Evolutionary conservation across 371 early-diverging fungal genomes (phyloP).

Genomic region (Saksenaea vasiformis): DNA sequence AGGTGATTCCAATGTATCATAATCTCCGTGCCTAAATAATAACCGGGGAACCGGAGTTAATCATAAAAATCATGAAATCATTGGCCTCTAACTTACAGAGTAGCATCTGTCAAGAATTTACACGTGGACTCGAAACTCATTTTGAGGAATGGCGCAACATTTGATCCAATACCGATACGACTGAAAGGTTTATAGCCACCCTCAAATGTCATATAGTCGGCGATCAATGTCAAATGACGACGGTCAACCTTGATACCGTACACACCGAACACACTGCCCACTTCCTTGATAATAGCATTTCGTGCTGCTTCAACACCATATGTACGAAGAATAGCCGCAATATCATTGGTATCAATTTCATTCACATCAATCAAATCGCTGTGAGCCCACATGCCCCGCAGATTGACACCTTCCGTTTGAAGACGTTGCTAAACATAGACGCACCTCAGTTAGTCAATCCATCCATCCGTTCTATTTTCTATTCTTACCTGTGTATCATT

Average conservation of each 20-base stretch:
- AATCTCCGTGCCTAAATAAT: conserved; percentile 70
- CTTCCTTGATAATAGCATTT: conserved; percentile 93
- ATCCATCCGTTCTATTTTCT: not conserved
- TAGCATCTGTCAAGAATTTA: conserved; percentile 90
- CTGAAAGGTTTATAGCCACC: conserved; percentile 98
- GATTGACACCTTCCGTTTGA: conserved; percentile 91
- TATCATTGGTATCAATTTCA: conserved; percentile 95
- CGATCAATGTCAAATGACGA: conserved; percentile 96
- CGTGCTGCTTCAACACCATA: conserved; percentile 99
- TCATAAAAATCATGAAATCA: not conserved
- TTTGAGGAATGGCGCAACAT: conserved; percentile 92
- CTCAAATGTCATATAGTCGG: conserved; percentile 99
- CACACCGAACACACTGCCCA: conserved; percentile 94
- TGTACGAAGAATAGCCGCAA: conserved; percentile 87
- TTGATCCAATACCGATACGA: conserved; percentile 91
- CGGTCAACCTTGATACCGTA: conserved; percentile 97
- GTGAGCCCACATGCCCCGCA: conserved; percentile 89
- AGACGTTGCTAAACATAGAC: conserved; percentile 46
- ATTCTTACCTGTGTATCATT: conserved; percentile 70
- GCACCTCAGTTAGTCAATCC: conserved; percentile 10
- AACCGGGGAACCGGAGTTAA: not conserved
- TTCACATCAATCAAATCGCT: conserved; percentile 81
- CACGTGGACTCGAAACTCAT: conserved; percentile 98
- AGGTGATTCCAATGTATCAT: conserved; percentile 87
- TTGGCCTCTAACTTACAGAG: conserved; percentile 56